Percentiles rank a stretch among this genome's conserved stretches.
Conservation (phyloP, 129 eudicot species). For the Helianthus annuus region DNA sequence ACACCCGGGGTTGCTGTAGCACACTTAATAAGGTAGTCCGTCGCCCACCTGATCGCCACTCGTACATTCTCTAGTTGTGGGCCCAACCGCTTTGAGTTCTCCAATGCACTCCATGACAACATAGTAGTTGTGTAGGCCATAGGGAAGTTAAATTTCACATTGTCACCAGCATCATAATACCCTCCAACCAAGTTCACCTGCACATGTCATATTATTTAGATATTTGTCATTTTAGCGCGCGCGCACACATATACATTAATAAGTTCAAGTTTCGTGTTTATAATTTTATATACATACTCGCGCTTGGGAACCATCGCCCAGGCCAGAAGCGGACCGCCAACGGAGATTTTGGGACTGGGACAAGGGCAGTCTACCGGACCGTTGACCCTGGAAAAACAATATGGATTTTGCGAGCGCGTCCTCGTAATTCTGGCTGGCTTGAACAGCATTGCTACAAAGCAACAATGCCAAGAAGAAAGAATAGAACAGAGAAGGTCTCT, state of each 20-base stretch:
- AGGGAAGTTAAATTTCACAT: slow-evolving; percentile 86
- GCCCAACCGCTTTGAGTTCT: slow-evolving; percentile 71
- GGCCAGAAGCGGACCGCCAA: slow-evolving; percentile 73
- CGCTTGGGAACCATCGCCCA: slow-evolving; percentile 61
- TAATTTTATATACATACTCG: slow-evolving; percentile 38
- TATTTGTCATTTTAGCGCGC: background rate
- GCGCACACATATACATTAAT: background rate
- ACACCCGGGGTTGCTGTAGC: slow-evolving; percentile 77
- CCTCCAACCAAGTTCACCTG: slow-evolving; percentile 93
- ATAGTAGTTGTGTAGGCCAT: slow-evolving; percentile 93
- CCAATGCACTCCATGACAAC: slow-evolving; percentile 82
- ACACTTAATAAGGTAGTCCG: slow-evolving; percentile 88
- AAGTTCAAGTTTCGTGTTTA: background rate
- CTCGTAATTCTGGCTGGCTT: slow-evolving; percentile 60
- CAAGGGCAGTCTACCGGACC: slow-evolving; percentile 69
- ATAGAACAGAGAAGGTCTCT: slow-evolving; percentile 19
- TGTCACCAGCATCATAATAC: slow-evolving; percentile 98
- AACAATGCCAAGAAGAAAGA: slow-evolving; percentile 31
- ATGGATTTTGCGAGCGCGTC: slow-evolving; percentile 94
- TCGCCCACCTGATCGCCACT: slow-evolving; percentile 83
- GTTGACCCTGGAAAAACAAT: slow-evolving; percentile 81
- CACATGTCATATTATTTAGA: background rate
- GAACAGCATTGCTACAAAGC: slow-evolving; percentile 32
- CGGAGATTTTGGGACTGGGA: slow-evolving; percentile 48
- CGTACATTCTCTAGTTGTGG: slow-evolving; percentile 44